Evolutionary conservation across 2,329 filamentous ascomycete genomes (phyloP), one percentile per base, ranked within the genome.

Genomic region (Fusarium brevicatenulatum): DNA sequence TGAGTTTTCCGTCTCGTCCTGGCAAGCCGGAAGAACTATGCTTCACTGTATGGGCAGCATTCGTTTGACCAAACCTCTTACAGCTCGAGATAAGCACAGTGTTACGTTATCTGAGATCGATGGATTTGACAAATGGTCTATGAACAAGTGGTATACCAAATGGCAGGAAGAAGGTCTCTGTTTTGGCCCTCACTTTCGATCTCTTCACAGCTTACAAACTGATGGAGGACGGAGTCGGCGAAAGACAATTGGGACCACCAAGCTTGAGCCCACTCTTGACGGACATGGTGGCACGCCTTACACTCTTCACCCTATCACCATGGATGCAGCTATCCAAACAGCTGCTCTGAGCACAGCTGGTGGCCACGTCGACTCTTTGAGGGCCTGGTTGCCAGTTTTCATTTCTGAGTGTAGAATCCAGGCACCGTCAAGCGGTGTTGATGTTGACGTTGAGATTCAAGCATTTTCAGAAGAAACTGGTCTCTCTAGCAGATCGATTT

Each of bases 401-500:
- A 34, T 50, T 19, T 23, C 47, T 5, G 5, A 34, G 5, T 50
- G 47, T 23, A 50, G 30, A 16, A 19, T 23, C 5, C 47, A 50
- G 30, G 16, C 21, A 19, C 2, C 47, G 0, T 34, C 47, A 5
- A 5, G 30, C 16, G 9, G 0, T 9, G 11, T 23, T 2, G 30
- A 34, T 19, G 8, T 7, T 19, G n/a, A 50, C 11, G 30, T 34
- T 18, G 47, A 50, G 30, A 19, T 50, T 7, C 30, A 50, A 3
- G 21, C 47, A 5, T 23, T 7, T 7, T 50, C 47, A 9, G 16
- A 50, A 13, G 8, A 3, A 19, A 50, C 30, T 2, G 47, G 47
- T 0, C 2, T 50, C 1, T 50, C 30, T 0, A 50, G 47, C n/a
- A 7, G 30, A 6, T 50, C 21, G 0, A 34, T 50, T 2, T 0